Evolutionary conservation across 2,329 filamentous ascomycete species (phyloP), one percentile per base, ranked within the genome.

Genomic region (Ophiostoma sp.): DNA sequence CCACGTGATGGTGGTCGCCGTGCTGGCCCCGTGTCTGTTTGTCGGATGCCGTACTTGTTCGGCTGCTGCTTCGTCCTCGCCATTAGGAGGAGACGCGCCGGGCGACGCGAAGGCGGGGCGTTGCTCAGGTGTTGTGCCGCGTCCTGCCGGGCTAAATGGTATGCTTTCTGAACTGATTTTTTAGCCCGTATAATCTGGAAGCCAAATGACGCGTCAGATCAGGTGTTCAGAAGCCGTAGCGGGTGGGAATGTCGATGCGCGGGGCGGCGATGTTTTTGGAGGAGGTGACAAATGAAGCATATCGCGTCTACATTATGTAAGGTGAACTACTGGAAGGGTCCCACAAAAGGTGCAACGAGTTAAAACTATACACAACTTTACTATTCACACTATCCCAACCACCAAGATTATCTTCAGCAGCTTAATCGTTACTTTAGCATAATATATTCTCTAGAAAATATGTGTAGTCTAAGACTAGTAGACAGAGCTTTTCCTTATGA

Each of bases 41-140:
- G 8, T 36, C 45, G n/a, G 16, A 41, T 40, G 42, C 11, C 36
- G 18, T 11, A 63, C 9, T 44, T 4, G 3, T 6, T 63, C 16
- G 60, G 60, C 16, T 14, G 60, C 60, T 63, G 60, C 60, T 63
- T 63, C 18, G 7, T 63, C 60, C 60, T 63, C 40, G 60, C 14
- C 60, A 63, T 63, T 18, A 6, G 36, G 38, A 41, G 58, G 38
- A 62, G 36, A 62, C 58, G 58, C 58, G 58, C 58, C 38, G 58
- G 38, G 16, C 38, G 58, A 62, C 58, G 9, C 38, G 38, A 8
- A 5, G 58, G 38, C 7, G 58, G 6, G 9, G 36, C 12, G 58
- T 42, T 41, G 18, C 11, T 58, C 4, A 12, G 52, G 58, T 38
- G n/a, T 14, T 41, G 38, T 36, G 58, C 18, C 27, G 55, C 4